Evolutionary conservation across 345 rosid species (phyloP).

Genomic region (Cardamine occulta): DNA sequence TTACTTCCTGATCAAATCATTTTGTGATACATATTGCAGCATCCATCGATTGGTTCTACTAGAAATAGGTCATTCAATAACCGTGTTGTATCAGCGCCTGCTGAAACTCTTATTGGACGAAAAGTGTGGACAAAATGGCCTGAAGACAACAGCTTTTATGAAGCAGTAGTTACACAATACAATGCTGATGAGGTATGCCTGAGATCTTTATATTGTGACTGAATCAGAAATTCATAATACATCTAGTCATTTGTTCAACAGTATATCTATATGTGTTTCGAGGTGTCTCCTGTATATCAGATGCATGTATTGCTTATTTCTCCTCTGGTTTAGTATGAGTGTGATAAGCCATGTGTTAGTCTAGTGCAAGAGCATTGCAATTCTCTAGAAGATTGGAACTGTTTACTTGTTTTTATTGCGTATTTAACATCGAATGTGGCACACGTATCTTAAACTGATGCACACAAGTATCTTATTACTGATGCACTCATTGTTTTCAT

Average conservation of each 20-base stretch:
- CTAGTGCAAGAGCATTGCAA: no score
- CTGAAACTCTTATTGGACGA: conserved; percentile 71
- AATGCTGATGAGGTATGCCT: conserved; percentile 75
- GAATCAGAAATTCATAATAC: no score
- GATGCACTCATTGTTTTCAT: conserved; percentile 20
- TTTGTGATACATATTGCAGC: conserved; percentile 53
- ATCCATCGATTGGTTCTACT: conserved; percentile 55
- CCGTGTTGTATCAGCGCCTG: conserved; percentile 50
- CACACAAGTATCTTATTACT: not conserved
- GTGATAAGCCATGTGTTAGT: no score
- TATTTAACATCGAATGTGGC: not conserved
- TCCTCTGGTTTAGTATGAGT: no score
- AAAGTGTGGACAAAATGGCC: conserved; percentile 97
- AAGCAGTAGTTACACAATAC: conserved; percentile 82
- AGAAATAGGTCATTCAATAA: conserved; percentile 56
- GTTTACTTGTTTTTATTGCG: no score
- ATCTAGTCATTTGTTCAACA: no score
- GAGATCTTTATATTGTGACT: no score
- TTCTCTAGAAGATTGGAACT: not conserved
- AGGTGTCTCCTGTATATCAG: no score
- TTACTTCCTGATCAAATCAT: conserved; percentile 49
- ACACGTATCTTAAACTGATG: no score
- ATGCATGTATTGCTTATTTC: no score
- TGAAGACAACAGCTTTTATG: conserved; percentile 84
- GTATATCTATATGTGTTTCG: no score